phyloP scores from a whole-genome alignment of 441 rosid species.

The Melastoma candidum region DNA sequence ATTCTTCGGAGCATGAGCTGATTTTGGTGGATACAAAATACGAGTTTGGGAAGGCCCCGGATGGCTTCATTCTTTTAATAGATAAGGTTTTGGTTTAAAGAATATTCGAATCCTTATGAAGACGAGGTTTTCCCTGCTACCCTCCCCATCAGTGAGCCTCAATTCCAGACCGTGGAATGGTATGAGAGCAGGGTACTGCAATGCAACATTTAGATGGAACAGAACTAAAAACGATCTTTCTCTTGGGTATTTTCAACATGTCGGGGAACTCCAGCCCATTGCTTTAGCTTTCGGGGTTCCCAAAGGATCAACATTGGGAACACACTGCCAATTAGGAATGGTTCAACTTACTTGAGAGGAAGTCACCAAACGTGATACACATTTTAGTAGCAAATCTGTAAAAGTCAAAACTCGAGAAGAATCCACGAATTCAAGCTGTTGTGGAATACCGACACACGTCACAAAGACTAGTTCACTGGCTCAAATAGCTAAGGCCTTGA shows the following conservation, averaged over 20 bases:
- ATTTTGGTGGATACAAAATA: too few relatives aligned
- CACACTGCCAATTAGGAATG: neutral
- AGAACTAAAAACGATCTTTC: too few relatives aligned
- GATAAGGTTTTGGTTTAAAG: too few relatives aligned
- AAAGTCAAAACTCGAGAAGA: constrained; percentile 28
- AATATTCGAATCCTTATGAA: too few relatives aligned
- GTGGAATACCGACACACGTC: constrained; percentile 55
- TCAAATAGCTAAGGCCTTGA: constrained; percentile 65
- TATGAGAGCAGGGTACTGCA: constrained; percentile 97
- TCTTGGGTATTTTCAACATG: too few relatives aligned
- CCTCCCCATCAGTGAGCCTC: constrained; percentile 94
- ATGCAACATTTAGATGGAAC: constrained; percentile 12
- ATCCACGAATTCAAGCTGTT: constrained; percentile 54
- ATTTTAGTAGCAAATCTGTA: constrained; percentile 77
- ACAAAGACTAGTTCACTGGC: constrained; percentile 76
- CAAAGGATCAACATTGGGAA: too few relatives aligned
- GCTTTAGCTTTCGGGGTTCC: too few relatives aligned
- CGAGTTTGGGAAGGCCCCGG: too few relatives aligned
- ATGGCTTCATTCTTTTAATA: too few relatives aligned
- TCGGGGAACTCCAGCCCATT: too few relatives aligned
- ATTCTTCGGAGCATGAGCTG: too few relatives aligned
- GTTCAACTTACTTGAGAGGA: constrained; percentile 75
- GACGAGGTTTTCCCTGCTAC: constrained; percentile 95
- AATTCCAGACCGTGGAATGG: constrained; percentile 83
- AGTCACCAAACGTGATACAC: constrained; percentile 90